Conservation (phyloP, 2,329 filamentous ascomycete genomes). For the Metarhizium album region DNA sequence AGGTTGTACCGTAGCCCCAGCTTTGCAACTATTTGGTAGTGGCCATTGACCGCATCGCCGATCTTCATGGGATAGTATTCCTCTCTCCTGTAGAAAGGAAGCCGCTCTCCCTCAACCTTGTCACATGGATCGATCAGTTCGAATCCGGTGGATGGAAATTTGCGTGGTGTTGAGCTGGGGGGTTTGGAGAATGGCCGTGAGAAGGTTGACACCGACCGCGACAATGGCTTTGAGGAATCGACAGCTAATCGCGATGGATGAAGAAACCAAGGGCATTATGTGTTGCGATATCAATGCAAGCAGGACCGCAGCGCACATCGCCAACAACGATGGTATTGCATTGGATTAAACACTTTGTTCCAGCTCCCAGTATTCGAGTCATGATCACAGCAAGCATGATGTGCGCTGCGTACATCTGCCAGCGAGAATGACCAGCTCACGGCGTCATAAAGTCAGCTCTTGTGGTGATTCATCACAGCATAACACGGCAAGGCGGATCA, state of each 20-base stretch:
- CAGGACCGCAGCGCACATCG: too few species aligned
- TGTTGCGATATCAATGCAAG: too few species aligned
- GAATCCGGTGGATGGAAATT: not conserved
- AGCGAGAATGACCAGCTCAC: too few species aligned
- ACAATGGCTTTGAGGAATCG: not conserved
- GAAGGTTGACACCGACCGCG: not conserved
- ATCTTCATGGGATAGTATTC: conserved; percentile 3
- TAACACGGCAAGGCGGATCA: too few species aligned
- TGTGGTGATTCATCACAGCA: too few species aligned
- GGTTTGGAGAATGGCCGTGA: conserved; percentile 1
- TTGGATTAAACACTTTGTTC: too few species aligned
- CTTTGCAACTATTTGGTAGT: conserved; percentile 25
- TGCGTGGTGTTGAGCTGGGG: not conserved
- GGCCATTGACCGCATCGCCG: not conserved
- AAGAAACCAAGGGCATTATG: too few species aligned
- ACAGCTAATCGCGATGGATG: not conserved
- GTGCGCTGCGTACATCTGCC: too few species aligned
- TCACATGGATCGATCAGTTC: not conserved
- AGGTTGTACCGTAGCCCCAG: conserved; percentile 29
- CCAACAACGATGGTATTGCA: too few species aligned
- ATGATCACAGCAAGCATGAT: too few species aligned
- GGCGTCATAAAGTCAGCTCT: too few species aligned
- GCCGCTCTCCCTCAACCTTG: not conserved
- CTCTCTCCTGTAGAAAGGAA: conserved; percentile 1
- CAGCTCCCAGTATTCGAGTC: too few species aligned